A percentile compares a stretch with the other conserved stretches of the same genome.
These are phyloP conservation scores for Hypoxylon perforatum DNA, from an alignment of 495 filamentous ascomycete species.

Conservation along the genomic window DNA sequence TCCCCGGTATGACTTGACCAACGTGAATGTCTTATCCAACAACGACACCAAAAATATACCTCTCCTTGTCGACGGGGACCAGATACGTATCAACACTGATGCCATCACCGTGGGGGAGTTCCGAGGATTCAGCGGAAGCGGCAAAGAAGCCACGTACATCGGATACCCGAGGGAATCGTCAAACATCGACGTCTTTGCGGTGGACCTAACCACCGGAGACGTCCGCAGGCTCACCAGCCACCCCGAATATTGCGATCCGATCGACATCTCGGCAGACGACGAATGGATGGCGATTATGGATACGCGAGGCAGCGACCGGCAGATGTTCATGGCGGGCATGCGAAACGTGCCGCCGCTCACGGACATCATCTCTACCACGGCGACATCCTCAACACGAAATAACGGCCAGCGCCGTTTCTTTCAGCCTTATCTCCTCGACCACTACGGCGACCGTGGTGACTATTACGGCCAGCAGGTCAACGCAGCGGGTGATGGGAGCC, in stretches of 20 bases:
- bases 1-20: conserved; percentile 37
- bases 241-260: conserved; percentile 45
- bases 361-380: conserved; percentile 26
- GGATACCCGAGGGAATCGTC: conserved; percentile 40
- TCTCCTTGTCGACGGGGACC: conserved; percentile 24
- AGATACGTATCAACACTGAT: conserved; percentile 29
- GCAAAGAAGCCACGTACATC: conserved; percentile 43
- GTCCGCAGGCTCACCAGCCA: conserved; percentile 44
- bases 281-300: conserved; percentile 39
- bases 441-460: conserved; percentile 38
- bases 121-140: conserved; percentile 44
- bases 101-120: conserved; percentile 45
- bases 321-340: conserved; percentile 46
- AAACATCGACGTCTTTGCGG: conserved; percentile 47
- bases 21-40: conserved; percentile 28
- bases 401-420: conserved; percentile 45
- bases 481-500: conserved; percentile 34
- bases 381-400: conserved; percentile 37
- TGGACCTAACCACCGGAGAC: conserved; percentile 35
- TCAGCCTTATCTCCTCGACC: conserved; percentile 40
- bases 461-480: conserved; percentile 44
- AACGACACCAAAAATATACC: not conserved
- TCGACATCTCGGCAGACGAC: conserved; percentile 45
- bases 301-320: conserved; percentile 32
- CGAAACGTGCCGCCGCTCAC: conserved; percentile 43